Evolutionary conservation across 768 basidiomycete genomes (phyloP).

Genomic region (Xanthoconium stramineum): DNA sequence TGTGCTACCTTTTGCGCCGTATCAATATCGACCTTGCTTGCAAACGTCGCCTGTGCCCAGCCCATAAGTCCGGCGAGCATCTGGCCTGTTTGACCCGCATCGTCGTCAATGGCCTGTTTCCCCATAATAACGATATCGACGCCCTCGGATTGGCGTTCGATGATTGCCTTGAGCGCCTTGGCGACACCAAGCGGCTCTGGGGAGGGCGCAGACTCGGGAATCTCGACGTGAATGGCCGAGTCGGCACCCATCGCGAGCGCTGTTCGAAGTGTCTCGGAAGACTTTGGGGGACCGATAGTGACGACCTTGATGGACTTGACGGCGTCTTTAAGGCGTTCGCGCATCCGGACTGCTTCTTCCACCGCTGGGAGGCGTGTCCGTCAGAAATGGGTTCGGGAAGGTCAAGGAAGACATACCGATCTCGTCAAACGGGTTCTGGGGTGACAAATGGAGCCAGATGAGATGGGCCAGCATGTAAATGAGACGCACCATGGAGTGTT

Average conservation of each 20-base stretch:
- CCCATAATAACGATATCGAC: slow-evolving; percentile 93
- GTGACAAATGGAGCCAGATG: not conserved
- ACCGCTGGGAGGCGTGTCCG: slow-evolving; percentile 54
- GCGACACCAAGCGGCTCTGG: slow-evolving; percentile 93
- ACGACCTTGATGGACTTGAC: slow-evolving; percentile 88
- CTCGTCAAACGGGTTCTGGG: slow-evolving; percentile 96
- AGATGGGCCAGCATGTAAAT: not conserved
- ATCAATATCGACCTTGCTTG: slow-evolving; percentile 80
- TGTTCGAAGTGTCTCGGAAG: slow-evolving; percentile 86
- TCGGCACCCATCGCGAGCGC: slow-evolving; percentile 99
- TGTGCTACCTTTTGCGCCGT: slow-evolving; percentile 56
- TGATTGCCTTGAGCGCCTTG: slow-evolving; percentile 74
- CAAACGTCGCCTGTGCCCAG: slow-evolving; percentile 95
- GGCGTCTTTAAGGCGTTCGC: slow-evolving; percentile 72
- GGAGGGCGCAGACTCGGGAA: slow-evolving; percentile 64
- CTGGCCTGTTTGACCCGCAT: slow-evolving; percentile 92
- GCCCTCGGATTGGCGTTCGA: slow-evolving; percentile 55
- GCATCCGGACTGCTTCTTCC: slow-evolving; percentile 95
- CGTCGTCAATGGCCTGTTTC: slow-evolving; percentile 98
- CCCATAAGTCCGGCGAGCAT: slow-evolving; percentile 92
- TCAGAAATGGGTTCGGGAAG: not conserved
- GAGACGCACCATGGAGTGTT: slow-evolving; percentile 91
- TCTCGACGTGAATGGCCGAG: slow-evolving; percentile 85
- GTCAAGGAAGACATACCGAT: slow-evolving; percentile 59
- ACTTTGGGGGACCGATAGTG: slow-evolving; percentile 91